These are phyloP conservation scores for Asterochloris erici DNA, from an alignment of 139 green algal species.

Conservation along the genomic window DNA sequence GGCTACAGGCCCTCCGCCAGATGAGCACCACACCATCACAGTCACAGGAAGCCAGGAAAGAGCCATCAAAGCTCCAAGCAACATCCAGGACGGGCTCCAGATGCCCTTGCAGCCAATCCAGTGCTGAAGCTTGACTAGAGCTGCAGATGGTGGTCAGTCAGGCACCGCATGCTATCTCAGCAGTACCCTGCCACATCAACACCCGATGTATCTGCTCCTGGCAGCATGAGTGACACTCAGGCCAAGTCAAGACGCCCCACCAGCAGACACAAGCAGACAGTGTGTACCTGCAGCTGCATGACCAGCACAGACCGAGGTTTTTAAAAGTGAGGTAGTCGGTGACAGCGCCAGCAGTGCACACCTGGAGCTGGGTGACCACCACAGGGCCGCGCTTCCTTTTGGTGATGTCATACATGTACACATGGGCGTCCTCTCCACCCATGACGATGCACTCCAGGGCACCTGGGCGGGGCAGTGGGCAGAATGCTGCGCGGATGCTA, in stretches of 20 bases:
- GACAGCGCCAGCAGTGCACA: not conserved
- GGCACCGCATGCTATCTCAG: too few species aligned
- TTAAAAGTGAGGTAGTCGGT: not conserved
- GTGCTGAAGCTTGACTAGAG: not conserved
- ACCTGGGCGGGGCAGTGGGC: slow-evolving; percentile 13
- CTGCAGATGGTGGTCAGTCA: too few species aligned
- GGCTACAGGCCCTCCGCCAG: not conserved
- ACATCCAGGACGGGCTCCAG: slow-evolving; percentile 26
- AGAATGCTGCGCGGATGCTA: slow-evolving; percentile 29
- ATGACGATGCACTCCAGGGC: slow-evolving; percentile 33
- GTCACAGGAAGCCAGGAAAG: slow-evolving; percentile 23
- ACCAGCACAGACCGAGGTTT: not conserved
- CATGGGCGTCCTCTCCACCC: slow-evolving; percentile 29
- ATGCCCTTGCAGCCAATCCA: slow-evolving; percentile 22
- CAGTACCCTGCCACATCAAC: too few species aligned
- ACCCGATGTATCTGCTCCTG: too few species aligned
- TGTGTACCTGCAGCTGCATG: too few species aligned
- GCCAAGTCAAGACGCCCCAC: not conserved
- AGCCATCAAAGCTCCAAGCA: slow-evolving; percentile 33
- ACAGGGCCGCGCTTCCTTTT: not conserved
- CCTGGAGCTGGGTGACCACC: slow-evolving; percentile 25
- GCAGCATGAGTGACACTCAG: too few species aligned
- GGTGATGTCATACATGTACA: slow-evolving; percentile 38
- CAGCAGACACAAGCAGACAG: not conserved
- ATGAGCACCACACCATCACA: slow-evolving; percentile 31